phyloP scores from a whole-genome alignment of 257 asterid species.

The Mentha longifolia region DNA sequence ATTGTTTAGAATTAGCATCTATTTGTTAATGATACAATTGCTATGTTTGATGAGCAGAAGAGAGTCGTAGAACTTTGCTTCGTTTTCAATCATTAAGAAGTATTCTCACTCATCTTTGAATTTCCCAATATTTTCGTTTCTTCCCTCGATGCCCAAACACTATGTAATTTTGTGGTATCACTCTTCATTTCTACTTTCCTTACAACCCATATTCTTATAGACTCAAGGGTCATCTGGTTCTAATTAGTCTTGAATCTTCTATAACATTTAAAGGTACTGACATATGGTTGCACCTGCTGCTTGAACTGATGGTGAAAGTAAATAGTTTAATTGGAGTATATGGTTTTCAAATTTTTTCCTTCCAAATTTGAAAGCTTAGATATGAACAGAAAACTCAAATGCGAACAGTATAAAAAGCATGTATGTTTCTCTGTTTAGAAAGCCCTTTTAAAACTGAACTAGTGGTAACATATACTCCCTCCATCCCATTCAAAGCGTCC shows the following conservation, averaged over 20 bases:
- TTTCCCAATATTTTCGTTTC: not conserved
- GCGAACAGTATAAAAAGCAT: not conserved
- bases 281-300: conserved; percentile 17
- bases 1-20: conserved; percentile 20
- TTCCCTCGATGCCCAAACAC: too few species aligned
- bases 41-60: not conserved
- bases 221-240: not conserved
- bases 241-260: not conserved
- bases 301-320: conserved; percentile 11
- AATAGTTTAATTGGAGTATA: not conserved
- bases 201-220: too few species aligned
- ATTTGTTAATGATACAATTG: conserved; percentile 18
- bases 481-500: too few species aligned
- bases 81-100: not conserved
- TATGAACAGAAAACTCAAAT: not conserved
- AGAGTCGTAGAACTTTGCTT: not conserved
- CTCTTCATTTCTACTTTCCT: too few species aligned
- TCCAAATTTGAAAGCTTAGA: not conserved
- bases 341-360: not conserved
- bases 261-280: conserved; percentile 2
- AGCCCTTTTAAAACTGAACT: not conserved
- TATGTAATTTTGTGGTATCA: too few species aligned
- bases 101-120: not conserved
- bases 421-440: not conserved
- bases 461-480: too few species aligned